Evolutionary conservation across 2,329 filamentous ascomycete genomes (phyloP), one percentile per base, ranked within the genome.

Genomic region (Calonectria multiphialidica): DNA sequence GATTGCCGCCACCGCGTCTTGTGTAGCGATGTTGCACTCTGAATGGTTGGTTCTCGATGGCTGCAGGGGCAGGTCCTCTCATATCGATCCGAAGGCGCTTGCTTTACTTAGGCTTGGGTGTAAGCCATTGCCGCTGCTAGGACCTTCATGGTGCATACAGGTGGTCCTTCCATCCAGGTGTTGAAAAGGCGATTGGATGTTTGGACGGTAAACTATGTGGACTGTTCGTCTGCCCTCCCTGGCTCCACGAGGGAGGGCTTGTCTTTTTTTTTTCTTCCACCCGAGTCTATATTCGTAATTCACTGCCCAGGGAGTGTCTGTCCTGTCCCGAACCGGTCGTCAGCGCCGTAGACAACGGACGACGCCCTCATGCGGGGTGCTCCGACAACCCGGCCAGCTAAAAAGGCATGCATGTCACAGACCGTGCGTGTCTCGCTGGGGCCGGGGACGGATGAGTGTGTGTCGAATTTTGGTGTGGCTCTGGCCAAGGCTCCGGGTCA

Each of bases 391-490:
- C 70, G 66, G 71, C 67, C 59, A 63, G 66, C 55, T 70, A 64
- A 73, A 65, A 28, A 44, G 68, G 33, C 69, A 77, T 78, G 75
- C 76, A 76, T 69, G 66, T 66, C 74, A 75, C 72, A 68, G 68
- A 57, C 75, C 71, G 72, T 71, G 70, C 62, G 73, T 73, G 77
- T 79, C 75, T 79, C 77, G 69, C 71, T 73, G 53, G 30, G 47
- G 62, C 74, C 68, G 69, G 74, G 77, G 71, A 69, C 66, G 67
- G 70, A 66, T 62, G 73, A 66, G 53, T 35, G 35, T 72, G 77
- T 76, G 59, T 79, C 75, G 72, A 69, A 75, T 77, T 77, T 57
- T 75, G 77, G 77, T 79, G 77, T 79, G 76, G 75, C 76, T 69
- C 64, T 71, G 59, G 44, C 68, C 53, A 44, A 61, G 53, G 50